Conservation (phyloP, 73 alveolate species). For the Symbiodinium natans region DNA sequence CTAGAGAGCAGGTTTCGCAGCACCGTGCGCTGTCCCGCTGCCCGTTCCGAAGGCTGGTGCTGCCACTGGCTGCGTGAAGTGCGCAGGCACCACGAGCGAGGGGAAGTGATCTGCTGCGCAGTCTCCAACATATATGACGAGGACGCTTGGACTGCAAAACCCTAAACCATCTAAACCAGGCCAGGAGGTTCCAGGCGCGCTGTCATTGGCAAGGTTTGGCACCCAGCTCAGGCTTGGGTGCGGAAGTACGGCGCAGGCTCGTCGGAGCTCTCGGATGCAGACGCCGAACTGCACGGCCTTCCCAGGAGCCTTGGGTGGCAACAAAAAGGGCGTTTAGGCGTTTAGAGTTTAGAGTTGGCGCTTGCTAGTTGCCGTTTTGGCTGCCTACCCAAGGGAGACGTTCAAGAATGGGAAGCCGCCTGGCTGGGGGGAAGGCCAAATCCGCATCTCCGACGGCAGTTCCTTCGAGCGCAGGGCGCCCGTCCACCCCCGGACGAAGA, state of each 20-base stretch:
- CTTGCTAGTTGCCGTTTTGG: background rate
- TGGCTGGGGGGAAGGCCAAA: background rate
- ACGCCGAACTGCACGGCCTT: background rate
- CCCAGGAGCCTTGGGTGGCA: background rate
- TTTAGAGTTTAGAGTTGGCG: too few species aligned
- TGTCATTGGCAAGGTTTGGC: too few species aligned
- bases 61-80: background rate
- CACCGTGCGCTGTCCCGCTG: too few species aligned
- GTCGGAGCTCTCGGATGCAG: background rate
- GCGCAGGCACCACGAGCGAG: background rate
- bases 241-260: background rate
- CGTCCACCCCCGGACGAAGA: background rate
- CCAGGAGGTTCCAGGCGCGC: too few species aligned
- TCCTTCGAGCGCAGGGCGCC: background rate
- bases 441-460: background rate
- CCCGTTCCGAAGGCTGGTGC: background rate
- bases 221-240: background rate
- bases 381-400: background rate
- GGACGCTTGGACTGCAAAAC: too few species aligned
- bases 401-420: background rate
- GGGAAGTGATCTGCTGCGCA: background rate
- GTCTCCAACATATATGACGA: background rate
- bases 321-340: too few species aligned
- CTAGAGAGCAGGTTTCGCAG: too few species aligned
- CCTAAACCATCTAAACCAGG: too few species aligned